Evolutionary conservation across 306 rosid genomes (phyloP), one percentile per base, ranked within the genome.

Genomic region (Prinsepia uniflora): DNA sequence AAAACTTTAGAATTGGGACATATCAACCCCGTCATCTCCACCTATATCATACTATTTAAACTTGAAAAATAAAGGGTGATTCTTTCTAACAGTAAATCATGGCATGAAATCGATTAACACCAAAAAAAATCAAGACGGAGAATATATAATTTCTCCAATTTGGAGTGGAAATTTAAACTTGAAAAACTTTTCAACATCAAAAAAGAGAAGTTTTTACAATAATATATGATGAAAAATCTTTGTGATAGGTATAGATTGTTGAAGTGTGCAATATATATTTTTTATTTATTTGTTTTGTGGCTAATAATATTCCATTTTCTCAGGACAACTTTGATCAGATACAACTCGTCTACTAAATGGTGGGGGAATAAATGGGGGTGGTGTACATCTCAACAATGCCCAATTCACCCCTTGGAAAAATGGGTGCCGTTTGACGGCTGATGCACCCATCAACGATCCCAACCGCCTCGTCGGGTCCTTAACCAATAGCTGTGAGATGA

Each of bases 331-430:
- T 55, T 87, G 88, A 79, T 84, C 79, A 4, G 85, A 75, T 68
- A 78, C 76, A 71, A 52, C 66, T 67, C 83, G 84, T 78, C 78
- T 90, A 50, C 68, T 77, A 34, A 73, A 62, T 10, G 82, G 81
- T 14, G 78, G 80, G 6, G 96, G 92, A 20, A 67, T 65, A 62
- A 67, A 82, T 2, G 96, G 96, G 14, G 96, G 96, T 39, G 81
- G 41, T 14, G 85, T 75, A 73, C 96, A 89, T 74, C 96, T 84
- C 79, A 85, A 78, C 77, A 90, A 71, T 34, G 92, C 88, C 96
- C 96, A 90, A 75, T 87, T 87, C 0, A 85, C 86, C 10, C 90
- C 89, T 24, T 81, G 74, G 34, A 90, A 87, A 71, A 85, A 87
- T 9, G 90, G 86, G 50, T 90, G 92, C 68, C 80, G 82, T 81